Evolutionary conservation across 1,284 basidiomycete genomes (phyloP).

Genomic region (Sanghuangporus weigelae): DNA sequence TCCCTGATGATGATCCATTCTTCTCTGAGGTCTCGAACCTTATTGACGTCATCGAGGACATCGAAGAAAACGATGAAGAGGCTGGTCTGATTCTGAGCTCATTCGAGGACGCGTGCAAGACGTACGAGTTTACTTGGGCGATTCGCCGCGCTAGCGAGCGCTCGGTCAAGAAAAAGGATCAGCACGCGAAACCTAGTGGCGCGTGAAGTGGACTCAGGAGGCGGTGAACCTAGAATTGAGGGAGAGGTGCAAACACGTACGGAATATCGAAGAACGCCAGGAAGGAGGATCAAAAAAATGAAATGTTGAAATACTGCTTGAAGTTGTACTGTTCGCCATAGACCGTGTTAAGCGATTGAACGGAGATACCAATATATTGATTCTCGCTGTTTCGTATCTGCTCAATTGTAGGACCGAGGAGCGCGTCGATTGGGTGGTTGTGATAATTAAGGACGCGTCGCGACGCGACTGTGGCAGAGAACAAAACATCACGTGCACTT

Average conservation of each 20-base stretch:
- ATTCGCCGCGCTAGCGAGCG: conserved; percentile 74
- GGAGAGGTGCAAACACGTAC: neutral
- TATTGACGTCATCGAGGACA: conserved; percentile 79
- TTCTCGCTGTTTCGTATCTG: neutral
- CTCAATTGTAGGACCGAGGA: neutral
- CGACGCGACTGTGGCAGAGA: neutral
- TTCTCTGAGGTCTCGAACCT: conserved; percentile 86
- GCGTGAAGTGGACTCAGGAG: neutral
- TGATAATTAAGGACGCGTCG: neutral
- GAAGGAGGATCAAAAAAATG: neutral
- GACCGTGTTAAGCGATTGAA: neutral
- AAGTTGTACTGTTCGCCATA: neutral
- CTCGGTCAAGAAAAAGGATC: conserved; percentile 26
- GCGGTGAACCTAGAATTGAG: neutral
- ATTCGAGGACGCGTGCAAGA: conserved; percentile 81
- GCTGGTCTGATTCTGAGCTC: conserved; percentile 65
- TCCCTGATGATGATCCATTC: conserved; percentile 87
- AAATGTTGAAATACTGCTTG: neutral
- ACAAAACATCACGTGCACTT: conserved; percentile 5
- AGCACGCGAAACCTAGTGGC: conserved; percentile 6
- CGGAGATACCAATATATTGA: neutral
- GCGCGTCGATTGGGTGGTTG: neutral
- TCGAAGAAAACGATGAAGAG: conserved; percentile 61
- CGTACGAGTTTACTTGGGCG: conserved; percentile 86
- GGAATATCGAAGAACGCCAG: neutral